Conservation (phyloP, 2,329 filamentous ascomycete species). For the Pseudogymnoascus pannorum region DNA sequence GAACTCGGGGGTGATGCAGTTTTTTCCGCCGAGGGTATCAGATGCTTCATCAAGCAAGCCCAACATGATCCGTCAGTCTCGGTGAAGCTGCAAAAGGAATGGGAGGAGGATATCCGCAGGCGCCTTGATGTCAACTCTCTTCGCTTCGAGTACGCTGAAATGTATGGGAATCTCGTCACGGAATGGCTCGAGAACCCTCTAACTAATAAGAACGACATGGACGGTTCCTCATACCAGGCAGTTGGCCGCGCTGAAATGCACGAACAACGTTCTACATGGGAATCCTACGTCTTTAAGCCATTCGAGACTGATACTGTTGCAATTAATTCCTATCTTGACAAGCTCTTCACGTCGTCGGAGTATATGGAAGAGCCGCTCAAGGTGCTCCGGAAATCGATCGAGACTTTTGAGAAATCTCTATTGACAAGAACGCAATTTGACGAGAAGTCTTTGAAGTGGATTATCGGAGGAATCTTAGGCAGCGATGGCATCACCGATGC, state of each 20-base stretch:
- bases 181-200: constrained; percentile 38
- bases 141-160: constrained; percentile 46
- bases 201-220: constrained; percentile 23
- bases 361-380: constrained; percentile 35
- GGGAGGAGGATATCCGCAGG: constrained; percentile 39
- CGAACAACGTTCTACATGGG: constrained; percentile 46
- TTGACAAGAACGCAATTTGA: constrained; percentile 31
- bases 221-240: constrained; percentile 33
- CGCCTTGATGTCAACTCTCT: constrained; percentile 40
- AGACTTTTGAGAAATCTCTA: constrained; percentile 27
- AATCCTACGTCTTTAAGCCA: constrained; percentile 44
- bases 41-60: constrained; percentile 44
- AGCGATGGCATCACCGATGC: constrained; percentile 44
- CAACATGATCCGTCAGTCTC: constrained; percentile 45
- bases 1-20: constrained; percentile 20
- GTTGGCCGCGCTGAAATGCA: constrained; percentile 48
- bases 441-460: constrained; percentile 33
- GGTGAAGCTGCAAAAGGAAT: constrained; percentile 35
- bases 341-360: constrained; percentile 39
- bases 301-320: constrained; percentile 36
- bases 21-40: constrained; percentile 34
- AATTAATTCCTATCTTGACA: constrained; percentile 42
- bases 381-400: constrained; percentile 32
- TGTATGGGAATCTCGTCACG: constrained; percentile 47
- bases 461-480: constrained; percentile 42